phyloP scores from a whole-genome alignment of 768 basidiomycete species.

The Lentinus tigrinus region DNA sequence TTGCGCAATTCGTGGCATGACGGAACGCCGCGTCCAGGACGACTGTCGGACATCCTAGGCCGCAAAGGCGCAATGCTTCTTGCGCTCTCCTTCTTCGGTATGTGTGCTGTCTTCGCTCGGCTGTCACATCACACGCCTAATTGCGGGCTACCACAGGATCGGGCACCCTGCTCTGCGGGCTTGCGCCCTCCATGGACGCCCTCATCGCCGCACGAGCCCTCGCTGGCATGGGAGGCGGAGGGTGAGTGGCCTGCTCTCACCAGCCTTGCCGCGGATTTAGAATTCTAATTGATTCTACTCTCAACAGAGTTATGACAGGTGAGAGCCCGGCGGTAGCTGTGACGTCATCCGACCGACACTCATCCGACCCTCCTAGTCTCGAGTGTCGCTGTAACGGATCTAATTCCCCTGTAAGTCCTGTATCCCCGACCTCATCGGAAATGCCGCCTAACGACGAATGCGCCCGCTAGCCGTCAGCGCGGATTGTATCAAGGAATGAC shows the following conservation, averaged over 20 bases:
- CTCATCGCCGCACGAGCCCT: slow-evolving; percentile 81
- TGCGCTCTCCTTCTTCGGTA: slow-evolving; percentile 82
- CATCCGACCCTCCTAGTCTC: slow-evolving; percentile 51
- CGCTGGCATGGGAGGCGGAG: slow-evolving; percentile 92
- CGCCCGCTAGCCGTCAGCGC: slow-evolving; percentile 62
- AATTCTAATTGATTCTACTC: slow-evolving; percentile 14
- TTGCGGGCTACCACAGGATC: slow-evolving; percentile 44
- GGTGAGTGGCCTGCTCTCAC: slow-evolving; percentile 49
- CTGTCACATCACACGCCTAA: background rate
- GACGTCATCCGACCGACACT: slow-evolving; percentile 18
- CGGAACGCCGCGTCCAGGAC: slow-evolving; percentile 47
- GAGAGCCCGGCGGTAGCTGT: slow-evolving; percentile 14
- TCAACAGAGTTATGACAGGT: slow-evolving; percentile 81
- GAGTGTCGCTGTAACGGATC: slow-evolving; percentile 81
- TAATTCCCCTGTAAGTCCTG: slow-evolving; percentile 76
- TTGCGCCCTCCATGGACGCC: slow-evolving; percentile 82
- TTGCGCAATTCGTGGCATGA: slow-evolving; percentile 16
- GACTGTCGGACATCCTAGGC: slow-evolving; percentile 81
- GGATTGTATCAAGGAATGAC: slow-evolving; percentile 91
- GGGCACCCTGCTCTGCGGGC: slow-evolving; percentile 83
- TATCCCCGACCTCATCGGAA: background rate
- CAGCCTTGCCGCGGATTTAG: slow-evolving; percentile 21
- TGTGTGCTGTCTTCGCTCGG: slow-evolving; percentile 37
- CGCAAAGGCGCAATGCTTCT: slow-evolving; percentile 86
- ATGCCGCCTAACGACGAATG: slow-evolving; percentile 1